Evolutionary conservation across 73 alveolate genomes (phyloP), one percentile per base, ranked within the genome.

Genomic region (Diophrys appendiculata): DNA sequence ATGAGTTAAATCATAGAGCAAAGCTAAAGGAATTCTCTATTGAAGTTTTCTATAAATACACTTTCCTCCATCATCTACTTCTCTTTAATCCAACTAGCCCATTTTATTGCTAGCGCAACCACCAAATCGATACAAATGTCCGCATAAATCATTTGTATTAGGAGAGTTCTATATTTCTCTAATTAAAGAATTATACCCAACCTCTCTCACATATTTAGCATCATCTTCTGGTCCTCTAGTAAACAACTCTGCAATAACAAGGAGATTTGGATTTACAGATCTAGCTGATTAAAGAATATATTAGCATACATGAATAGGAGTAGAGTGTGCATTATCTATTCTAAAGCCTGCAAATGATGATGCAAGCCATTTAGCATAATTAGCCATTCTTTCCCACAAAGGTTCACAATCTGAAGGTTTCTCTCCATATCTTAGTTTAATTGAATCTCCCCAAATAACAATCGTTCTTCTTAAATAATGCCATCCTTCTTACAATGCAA

Each of bases 271-370:
- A 77, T 97, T 97, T 0, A 86, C 91, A 25, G 93, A 85, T 43
- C 99, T 67, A 2, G 99, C 98, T 69, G 84, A 89, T 76, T 90
- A 88, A 76, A 95, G 93, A 78, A 97, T 87, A 86, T 97, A 94
- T 65, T 88, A 88, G 52, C 98, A 83, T n/a, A 93, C 89, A 71
- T 90, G 94, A 69, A 89, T 87, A 14, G 99, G 99, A 14, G 99
- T 97, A 0, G 98, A 94, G 83, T 97, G 99, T 0, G 99, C 97
- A 80, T 97, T 97, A 86, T 97, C 99, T 30, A 97, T 85, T 76
- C 99, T 89, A 68, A 97, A 96, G 29, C 99, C 99, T 78, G 92
- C 90, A 77, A 95, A 95, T 33, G 90, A 82, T 69, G 78, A 64
- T 0, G 98, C 98, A 97, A 95, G 92, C 54, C 81, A 87, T 69